Evolutionary conservation across 2,329 filamentous ascomycete genomes (phyloP), one percentile per base, ranked within the genome.

Genomic region (Colletotrichum sublineola): DNA sequence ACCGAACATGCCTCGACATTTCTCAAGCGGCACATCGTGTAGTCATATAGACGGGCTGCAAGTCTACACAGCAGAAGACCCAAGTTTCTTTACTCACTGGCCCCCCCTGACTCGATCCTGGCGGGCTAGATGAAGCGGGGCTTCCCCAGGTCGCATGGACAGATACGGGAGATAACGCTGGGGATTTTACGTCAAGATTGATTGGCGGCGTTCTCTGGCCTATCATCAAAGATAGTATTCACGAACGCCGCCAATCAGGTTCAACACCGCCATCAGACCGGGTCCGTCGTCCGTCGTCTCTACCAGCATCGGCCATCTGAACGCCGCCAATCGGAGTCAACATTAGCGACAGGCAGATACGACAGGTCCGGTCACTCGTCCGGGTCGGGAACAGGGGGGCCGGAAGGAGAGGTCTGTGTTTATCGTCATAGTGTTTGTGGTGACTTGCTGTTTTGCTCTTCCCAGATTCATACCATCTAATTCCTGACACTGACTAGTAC

Each of bases 131-230:
- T 31, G 60, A 66, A 61, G 63, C 56, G 68, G 68, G 48, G 55
- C 33, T 24, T 33, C 48, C 68, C 46, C 55, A 38, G 9, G n/a
- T 8, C 15, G 53, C 61, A 36, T 66, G 24, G 38, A 44, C 40
- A 61, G 68, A 71, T 71, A 67, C 31, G 64, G 44, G 33, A 75
- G 76, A 76, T 75, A 76, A 72, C 74, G 71, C 68, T 66, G 73
- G 73, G 67, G 58, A 29, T 62, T 40, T 40, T 62, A 44, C 58
- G 46, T n/a, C 50, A 33, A n/a, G 3, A 20, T 48, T 75, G 64
- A 75, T 75, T 72, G 75, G 75, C 44, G 74, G 74, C 75, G 74
- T 77, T 66, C 60, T 18, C 15, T 48, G 29, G 63, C 48, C 68
- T 67, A 71, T 71, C 68, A 31, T 6, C 5, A 14, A 8, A n/a